Percentiles rank a stretch among this genome's conserved stretches.
phyloP scores from a whole-genome alignment of 2,329 filamentous ascomycete genomes.

The Capronia coronata region DNA sequence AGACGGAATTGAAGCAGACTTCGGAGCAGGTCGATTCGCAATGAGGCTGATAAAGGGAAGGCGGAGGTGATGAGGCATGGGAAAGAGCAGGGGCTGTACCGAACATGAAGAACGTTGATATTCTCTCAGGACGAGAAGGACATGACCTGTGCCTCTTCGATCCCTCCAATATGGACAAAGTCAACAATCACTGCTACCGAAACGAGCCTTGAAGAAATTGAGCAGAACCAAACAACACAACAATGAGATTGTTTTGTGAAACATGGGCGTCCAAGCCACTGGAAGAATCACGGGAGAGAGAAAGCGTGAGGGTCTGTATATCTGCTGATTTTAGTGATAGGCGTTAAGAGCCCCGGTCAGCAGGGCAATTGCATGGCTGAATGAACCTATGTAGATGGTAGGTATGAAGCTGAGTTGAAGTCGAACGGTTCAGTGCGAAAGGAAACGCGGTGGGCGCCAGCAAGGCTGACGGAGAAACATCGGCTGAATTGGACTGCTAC shows the following conservation, averaged over 20 bases:
- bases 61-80: background rate
- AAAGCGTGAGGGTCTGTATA: background rate
- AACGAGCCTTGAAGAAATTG: background rate
- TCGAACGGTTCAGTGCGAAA: too few species aligned
- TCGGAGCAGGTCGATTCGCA: constrained; percentile 9
- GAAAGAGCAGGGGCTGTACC: background rate
- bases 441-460: background rate
- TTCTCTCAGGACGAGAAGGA: background rate
- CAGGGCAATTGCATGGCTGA: too few species aligned
- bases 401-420: background rate
- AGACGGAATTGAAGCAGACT: background rate
- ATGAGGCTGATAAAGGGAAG: constrained; percentile 11
- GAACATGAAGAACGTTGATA: background rate
- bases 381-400: too few species aligned
- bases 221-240: constrained; percentile 5
- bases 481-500: background rate
- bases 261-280: constrained; percentile 20
- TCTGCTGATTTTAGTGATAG: too few species aligned
- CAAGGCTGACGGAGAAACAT: constrained; percentile 4
- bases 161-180: background rate
- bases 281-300: background rate
- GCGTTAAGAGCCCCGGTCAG: too few species aligned
- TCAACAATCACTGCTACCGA: background rate
- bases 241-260: constrained; percentile 19
- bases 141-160: background rate